phyloP scores from a whole-genome alignment of 139 green algal genomes.

The Deuterostichococcus epilithicus region DNA sequence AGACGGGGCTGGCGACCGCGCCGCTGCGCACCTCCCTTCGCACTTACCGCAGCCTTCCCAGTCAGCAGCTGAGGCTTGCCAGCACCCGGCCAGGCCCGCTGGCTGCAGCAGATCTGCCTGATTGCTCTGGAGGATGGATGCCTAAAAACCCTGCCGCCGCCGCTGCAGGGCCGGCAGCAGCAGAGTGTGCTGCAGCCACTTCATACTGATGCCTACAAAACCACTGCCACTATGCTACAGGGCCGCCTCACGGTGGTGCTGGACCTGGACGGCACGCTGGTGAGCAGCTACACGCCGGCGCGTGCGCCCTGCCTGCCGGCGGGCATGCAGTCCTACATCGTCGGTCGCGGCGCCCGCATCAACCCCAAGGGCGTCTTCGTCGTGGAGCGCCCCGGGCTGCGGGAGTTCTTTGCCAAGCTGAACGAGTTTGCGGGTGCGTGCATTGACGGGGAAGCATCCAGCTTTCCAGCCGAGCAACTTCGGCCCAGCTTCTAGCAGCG shows the following conservation, averaged over 20 bases:
- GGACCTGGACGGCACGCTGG: constrained; percentile 84
- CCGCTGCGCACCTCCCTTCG: too few relatives aligned
- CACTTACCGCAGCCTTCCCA: background rate
- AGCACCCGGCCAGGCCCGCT: too few relatives aligned
- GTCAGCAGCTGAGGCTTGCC: background rate
- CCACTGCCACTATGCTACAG: background rate
- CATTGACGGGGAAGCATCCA: background rate
- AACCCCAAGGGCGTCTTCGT: constrained; percentile 82
- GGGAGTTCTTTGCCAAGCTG: constrained; percentile 58
- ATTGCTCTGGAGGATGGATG: too few relatives aligned
- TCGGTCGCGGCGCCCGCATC: constrained; percentile 61
- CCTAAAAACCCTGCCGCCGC: background rate
- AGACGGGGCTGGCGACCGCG: too few relatives aligned
- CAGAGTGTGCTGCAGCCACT: background rate
- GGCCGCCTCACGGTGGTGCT: constrained; percentile 72
- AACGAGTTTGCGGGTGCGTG: constrained; percentile 20
- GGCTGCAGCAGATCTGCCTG: too few relatives aligned
- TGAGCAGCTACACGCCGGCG: constrained; percentile 72
- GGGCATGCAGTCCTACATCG: constrained; percentile 56
- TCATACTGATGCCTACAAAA: background rate
- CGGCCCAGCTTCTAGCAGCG: too few relatives aligned
- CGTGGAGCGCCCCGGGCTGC: constrained; percentile 78
- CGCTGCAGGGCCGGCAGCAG: background rate
- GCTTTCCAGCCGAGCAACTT: too few relatives aligned
- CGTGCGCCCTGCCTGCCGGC: constrained; percentile 58